A percentile compares a stretch with the other conserved stretches of the same genome.
These are phyloP conservation scores for Omphalotus guepiniiformis DNA, from an alignment of 768 basidiomycete genomes.

Conservation along the genomic window DNA sequence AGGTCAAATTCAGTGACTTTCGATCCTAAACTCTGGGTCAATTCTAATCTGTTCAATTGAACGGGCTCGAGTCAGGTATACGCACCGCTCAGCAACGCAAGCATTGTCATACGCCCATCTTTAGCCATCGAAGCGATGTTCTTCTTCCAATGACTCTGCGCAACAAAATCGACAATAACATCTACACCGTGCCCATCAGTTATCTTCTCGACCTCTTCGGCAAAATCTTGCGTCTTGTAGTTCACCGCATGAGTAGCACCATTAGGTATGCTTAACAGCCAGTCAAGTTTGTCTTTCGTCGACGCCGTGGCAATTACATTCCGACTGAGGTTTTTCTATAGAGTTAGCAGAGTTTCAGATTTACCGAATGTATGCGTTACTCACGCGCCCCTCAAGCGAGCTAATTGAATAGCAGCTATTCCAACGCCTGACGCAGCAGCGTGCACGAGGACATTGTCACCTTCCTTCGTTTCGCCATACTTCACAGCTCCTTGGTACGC, in stretches of 20 bases:
- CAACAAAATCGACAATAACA: constrained; percentile 83
- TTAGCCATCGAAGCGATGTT: constrained; percentile 66
- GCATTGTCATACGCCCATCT: constrained; percentile 72
- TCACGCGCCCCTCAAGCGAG: constrained; percentile 69
- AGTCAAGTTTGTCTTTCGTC: constrained; percentile 75
- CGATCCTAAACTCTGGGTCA: constrained; percentile 34
- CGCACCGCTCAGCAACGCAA: constrained; percentile 64
- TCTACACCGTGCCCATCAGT: constrained; percentile 73
- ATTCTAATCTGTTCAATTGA: no score
- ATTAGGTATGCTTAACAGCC: constrained; percentile 60
- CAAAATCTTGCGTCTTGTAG: constrained; percentile 83
- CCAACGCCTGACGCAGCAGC: constrained; percentile 92
- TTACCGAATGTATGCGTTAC: constrained; percentile 23
- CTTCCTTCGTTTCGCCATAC: constrained; percentile 62
- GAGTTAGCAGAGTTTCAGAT: background rate
- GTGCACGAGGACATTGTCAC: constrained; percentile 81
- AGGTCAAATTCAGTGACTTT: constrained; percentile 53
- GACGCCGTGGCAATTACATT: constrained; percentile 86
- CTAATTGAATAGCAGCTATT: constrained; percentile 82
- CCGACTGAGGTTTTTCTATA: constrained; percentile 33
- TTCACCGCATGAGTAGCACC: constrained; percentile 77
- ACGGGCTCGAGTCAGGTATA: background rate
- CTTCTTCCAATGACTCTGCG: constrained; percentile 66
- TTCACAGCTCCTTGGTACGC: constrained; percentile 64
- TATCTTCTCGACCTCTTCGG: constrained; percentile 61